These are phyloP conservation scores for Chalciporus pseudorubinellus DNA, from an alignment of 768 basidiomycete species.

Conservation along the genomic window DNA sequence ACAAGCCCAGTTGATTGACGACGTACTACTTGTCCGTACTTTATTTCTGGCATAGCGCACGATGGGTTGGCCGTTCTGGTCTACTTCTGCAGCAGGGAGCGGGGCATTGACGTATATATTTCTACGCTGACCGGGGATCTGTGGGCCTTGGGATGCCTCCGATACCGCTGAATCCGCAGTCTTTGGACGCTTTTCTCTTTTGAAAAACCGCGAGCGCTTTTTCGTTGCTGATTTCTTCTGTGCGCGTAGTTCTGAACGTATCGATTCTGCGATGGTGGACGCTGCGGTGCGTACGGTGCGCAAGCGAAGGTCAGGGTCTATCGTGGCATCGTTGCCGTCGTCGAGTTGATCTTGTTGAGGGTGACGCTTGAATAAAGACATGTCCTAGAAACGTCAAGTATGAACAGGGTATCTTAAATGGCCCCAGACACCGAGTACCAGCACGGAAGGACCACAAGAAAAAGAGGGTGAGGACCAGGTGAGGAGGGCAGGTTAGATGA, in stretches of 20 bases:
- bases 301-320: constrained; percentile 84
- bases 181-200: constrained; percentile 48
- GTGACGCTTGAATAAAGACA: constrained; percentile 41
- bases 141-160: constrained; percentile 27
- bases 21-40: constrained; percentile 89
- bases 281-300: constrained; percentile 92
- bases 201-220: constrained; percentile 58
- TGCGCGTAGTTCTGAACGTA: constrained; percentile 71
- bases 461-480: constrained; percentile 5
- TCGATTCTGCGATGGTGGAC: constrained; percentile 84
- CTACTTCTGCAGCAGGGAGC: constrained; percentile 61
- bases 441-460: constrained; percentile 25
- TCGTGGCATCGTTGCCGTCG: constrained; percentile 61
- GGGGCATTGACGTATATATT: constrained; percentile 81
- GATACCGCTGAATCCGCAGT: constrained; percentile 32
- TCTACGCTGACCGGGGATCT: constrained; percentile 54
- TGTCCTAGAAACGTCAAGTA: constrained; percentile 20
- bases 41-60: constrained; percentile 87
- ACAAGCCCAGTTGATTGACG: background rate
- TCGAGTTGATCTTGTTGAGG: constrained; percentile 39
- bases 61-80: constrained; percentile 71
- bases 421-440: constrained; percentile 27
- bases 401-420: constrained; percentile 18
- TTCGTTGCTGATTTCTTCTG: constrained; percentile 47
- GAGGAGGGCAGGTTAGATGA: background rate